Base-by-base conservation (phyloP, 1,284 basidiomycete species). In the Cutaneotrichosporon curvatum region DNA sequence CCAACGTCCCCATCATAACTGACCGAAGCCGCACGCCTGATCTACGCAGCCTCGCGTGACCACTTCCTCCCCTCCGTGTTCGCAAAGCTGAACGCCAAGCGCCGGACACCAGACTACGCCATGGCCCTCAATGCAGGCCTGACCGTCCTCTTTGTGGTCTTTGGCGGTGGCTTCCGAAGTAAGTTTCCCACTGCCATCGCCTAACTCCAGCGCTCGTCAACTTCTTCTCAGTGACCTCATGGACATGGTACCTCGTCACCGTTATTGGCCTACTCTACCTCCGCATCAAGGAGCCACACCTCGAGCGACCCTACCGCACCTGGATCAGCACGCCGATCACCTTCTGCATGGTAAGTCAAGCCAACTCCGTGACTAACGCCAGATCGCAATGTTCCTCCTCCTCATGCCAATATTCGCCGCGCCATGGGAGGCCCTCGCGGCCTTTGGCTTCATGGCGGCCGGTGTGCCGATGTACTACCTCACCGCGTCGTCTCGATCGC, bases 361-460 rank as follows among this genome's bases (percentile, higher is more conserved):
- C 4, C 9, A 10, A 55, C 34, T 57, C 52, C 52, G 16, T 37
- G 30, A 56, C 53, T 58, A 43, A 60, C 35, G 4, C 4, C 44
- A 87, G 82, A 83, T 92, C 18, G 88, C 91, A 2, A 73, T 95
- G 50, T 97, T 97, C 73, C 75, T 98, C 42, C 74, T 99, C 5
- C 83, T 86, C 59, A 96, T 98, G 88, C 92, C 92, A 3, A 79
- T 95, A 43, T 85, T 95, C 50, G 90, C 90, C 2, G 91, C 92
- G 14, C 95, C 94, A 1, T 71, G 85, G 20, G 86, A 96, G 68
- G 89, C 90, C 0, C 69, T 87, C 4, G 82, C 88, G 2, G 90
- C 90, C 2, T 78, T 92, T 50, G 81, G 62, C 5, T 75, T 75
- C 57, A 74, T 75, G 45, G 48, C 56, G 4, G 51, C 80, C 37